Evolutionary conservation across 2,329 filamentous ascomycete genomes (phyloP), one percentile per base, ranked within the genome.

Genomic region (Arachnomyces sp.): DNA sequence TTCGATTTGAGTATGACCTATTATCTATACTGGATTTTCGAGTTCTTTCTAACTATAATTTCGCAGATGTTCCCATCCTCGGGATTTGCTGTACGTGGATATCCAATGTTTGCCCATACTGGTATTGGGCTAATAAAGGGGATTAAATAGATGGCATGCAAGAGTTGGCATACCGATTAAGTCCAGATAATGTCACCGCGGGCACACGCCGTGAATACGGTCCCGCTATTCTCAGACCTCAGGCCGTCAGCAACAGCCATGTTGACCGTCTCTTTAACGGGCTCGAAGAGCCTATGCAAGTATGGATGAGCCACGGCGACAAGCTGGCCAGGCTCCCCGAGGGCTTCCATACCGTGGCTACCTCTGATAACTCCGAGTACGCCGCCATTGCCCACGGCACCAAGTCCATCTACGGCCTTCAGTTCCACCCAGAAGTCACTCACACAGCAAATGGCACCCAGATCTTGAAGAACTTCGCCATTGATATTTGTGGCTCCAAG

Each of bases 291-390:
- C 68, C 77, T 38, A 72, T 85, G 53, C 73, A 83, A 45, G 77
- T 85, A 11, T 90, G 77, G 74, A 95, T 95, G 89, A 84, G 77
- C 50, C 90, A 96, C 60, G 81, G 80, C 43, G 88, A 95, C 66
- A 94, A 94, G 71, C 75, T 96, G 8, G 74, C 73, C 30, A 68
- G 74, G 40, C 70, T 94, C 30, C 89, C 89, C 7, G 68, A 81
- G 28, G 76, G 72, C 31, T 94, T 94, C 59, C 66, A 76, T 44
- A 79, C 73, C 12, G 77, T 94, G 52, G 88, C 84, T 37, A 81
- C 72, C 3, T 90, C 87, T 2, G 58, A 70, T 37, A 93, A 92
- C 66, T 79, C 84, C 1, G 77, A 81, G 16, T 94, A 76, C 52
- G 89, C 89, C 8, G 86, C 78, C 43, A 93, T 70, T 41, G 66